phyloP scores from a whole-genome alignment of 192 early-diverging fungal species.

The Coemansia sp. region DNA sequence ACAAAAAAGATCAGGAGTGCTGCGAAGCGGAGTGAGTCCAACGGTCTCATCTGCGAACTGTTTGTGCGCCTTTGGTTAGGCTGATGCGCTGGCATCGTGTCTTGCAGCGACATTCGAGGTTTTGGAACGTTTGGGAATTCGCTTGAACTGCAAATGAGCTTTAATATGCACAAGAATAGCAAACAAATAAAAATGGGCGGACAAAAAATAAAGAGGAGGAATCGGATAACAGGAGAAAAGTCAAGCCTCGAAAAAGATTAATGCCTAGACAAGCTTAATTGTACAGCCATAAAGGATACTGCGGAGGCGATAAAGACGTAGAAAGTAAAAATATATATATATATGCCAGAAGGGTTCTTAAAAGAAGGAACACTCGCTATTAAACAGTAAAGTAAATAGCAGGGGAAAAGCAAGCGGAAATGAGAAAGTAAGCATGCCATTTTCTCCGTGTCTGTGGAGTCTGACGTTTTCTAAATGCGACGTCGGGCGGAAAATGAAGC shows the following conservation, averaged over 20 bases:
- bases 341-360: too few species aligned
- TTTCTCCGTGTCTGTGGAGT: neutral
- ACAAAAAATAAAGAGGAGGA: neutral
- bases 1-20: conserved; percentile 42
- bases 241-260: too few species aligned
- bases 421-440: neutral
- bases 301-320: too few species aligned
- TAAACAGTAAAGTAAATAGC: neutral
- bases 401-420: neutral
- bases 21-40: conserved; percentile 27
- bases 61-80: conserved; percentile 31
- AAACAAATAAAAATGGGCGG: neutral
- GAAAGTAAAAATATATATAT: too few species aligned
- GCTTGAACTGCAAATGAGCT: neutral
- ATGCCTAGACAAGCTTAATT: too few species aligned
- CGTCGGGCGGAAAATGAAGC: neutral
- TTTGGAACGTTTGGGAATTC: neutral
- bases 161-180: neutral
- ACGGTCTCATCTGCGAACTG: conserved; percentile 40
- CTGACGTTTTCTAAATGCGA: neutral
- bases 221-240: too few species aligned
- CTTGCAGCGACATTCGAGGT: conserved; percentile 6
- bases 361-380: neutral
- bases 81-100: neutral
- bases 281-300: too few species aligned